Evolutionary conservation across 441 rosid genomes (phyloP), one percentile per base, ranked within the genome.

Genomic region (Syzygium syzygioides): DNA sequence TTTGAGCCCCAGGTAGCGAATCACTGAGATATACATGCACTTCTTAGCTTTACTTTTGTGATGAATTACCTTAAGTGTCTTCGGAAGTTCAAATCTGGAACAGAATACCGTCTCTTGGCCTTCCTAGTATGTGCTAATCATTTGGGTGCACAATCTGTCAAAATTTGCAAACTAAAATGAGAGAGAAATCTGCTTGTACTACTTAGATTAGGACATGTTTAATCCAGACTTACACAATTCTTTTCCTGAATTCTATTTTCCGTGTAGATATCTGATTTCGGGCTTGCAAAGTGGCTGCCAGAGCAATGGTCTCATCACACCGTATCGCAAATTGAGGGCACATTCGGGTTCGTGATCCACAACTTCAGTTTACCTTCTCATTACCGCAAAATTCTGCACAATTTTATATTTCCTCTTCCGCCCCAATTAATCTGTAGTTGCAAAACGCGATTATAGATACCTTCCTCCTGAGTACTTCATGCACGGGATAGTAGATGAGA

Each of bases 401-500:
- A 23, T 41, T 20, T 5, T 57, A 12, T 17, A 9, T 64, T 88
- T 55, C 62, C 26, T 13, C 37, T 76, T 30, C 55, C 3, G 10
- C 28, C 12, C 20, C 68, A 1, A 56, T 28, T 26, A 57, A 64
- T 53, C 50, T 18, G 37, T 34, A 59, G 54, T 26, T 23, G 86
- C n/a, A 87, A 76, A 56, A 80, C 79, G 15, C 84, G 32, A 87
- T 87, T 50, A 5, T 93, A 98, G 98, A 18, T 98, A 96, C 90
- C 98, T 96, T 89, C 98, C 99, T 18, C 99, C 99, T 0, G 98
- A 97, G 94, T 97, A 94, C 93, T 96, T 98, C 94, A 95, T 95
- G 99, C 97, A 98, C 34, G 99, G 98, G 34, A 95, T 94, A 64
- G 99, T 98, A 23, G 97, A 98, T 55, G 99, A 98, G 86, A 98